These are phyloP conservation scores for Apophysomyces trapeziformis DNA, from an alignment of 371 early-diverging fungal genomes.

Conservation along the genomic window DNA sequence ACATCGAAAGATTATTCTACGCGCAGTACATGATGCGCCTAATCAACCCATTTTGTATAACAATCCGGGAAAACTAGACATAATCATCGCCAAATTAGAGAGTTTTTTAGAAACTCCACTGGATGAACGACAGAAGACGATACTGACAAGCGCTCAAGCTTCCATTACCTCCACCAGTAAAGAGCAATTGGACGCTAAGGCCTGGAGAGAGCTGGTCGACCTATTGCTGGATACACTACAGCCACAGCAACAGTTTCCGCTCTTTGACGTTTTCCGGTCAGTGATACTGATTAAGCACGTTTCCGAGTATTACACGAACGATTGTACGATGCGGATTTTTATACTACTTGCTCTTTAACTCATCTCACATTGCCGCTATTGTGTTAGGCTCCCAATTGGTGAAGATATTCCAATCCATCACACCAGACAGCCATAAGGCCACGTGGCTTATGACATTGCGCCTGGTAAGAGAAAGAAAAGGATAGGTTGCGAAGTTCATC, in stretches of 20 bases:
- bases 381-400: slow-evolving; percentile 21
- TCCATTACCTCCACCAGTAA: slow-evolving; percentile 7
- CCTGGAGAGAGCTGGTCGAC: slow-evolving; percentile 48
- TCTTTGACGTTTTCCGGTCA: slow-evolving; percentile 69
- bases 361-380: not conserved
- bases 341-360: not conserved
- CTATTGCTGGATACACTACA: slow-evolving; percentile 42
- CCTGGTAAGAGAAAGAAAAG: slow-evolving; percentile 29
- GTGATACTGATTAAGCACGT: slow-evolving; percentile 49
- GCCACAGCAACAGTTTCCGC: slow-evolving; percentile 61
- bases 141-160: slow-evolving; percentile 29
- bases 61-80: slow-evolving; percentile 56
- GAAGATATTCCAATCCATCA: slow-evolving; percentile 11
- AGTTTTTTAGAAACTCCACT: slow-evolving; percentile 41
- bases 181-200: slow-evolving; percentile 19
- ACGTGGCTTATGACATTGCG: slow-evolving; percentile 58
- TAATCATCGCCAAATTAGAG: slow-evolving; percentile 61
- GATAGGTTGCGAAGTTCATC: no score
- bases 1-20: slow-evolving; percentile 54
- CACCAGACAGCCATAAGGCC: slow-evolving; percentile 34
- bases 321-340: slow-evolving; percentile 33
- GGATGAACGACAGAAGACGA: slow-evolving; percentile 24
- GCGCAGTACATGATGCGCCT: slow-evolving; percentile 40
- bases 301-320: slow-evolving; percentile 48
- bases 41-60: slow-evolving; percentile 62